Evolutionary conservation across 106 monocot genomes (phyloP).

Genomic region (Amphibolis antarctica): DNA sequence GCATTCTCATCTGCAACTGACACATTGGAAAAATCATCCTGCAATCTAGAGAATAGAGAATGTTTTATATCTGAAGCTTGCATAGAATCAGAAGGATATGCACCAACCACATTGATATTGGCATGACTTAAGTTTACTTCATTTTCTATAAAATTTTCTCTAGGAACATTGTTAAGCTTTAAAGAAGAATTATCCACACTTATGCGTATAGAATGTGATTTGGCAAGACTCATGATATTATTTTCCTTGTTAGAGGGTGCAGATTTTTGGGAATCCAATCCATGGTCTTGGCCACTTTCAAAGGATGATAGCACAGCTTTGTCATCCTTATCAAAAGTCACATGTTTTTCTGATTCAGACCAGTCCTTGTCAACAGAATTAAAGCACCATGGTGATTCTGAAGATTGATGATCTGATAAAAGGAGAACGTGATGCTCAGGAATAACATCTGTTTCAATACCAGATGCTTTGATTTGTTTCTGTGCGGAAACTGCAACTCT

Average conservation of each 20-base stretch:
- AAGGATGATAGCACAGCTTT: background rate
- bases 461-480: background rate
- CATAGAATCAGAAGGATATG: background rate
- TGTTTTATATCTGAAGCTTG: background rate
- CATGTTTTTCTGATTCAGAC: background rate
- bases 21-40: background rate
- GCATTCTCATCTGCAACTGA: background rate
- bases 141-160: background rate
- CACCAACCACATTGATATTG: constrained; percentile 1
- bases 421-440: background rate
- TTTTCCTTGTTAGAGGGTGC: constrained; percentile 10
- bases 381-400: background rate
- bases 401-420: background rate
- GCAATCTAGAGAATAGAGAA: background rate
- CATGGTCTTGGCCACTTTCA: background rate
- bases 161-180: background rate
- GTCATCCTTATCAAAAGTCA: background rate
- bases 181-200: background rate
- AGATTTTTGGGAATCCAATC: background rate
- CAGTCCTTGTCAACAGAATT: background rate
- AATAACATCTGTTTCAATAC: background rate
- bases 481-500: background rate
- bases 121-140: background rate
- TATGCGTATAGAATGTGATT: no score
- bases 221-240: background rate